Base-by-base conservation (phyloP, 2,329 filamentous ascomycete species). In the Calonectria ilicicola region DNA sequence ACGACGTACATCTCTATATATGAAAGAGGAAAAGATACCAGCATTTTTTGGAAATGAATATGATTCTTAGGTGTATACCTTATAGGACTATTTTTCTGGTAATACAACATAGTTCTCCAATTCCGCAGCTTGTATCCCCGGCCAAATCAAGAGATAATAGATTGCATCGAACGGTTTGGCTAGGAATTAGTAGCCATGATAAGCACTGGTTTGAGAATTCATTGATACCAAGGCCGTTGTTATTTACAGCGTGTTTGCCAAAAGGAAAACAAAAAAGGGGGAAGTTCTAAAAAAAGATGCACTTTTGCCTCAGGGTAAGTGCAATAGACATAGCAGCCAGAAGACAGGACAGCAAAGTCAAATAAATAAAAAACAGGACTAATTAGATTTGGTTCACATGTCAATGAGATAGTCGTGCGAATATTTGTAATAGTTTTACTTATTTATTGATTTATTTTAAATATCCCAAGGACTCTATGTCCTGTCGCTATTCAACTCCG, bases 401-500 rank as follows among this genome's bases (percentile, higher is more conserved):
- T n/a, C n/a, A 12, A 35, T 35, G 32, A 35, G 10, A 9, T 21
- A n/a, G n/a, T n/a, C n/a, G n/a, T n/a, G n/a, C n/a, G n/a, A n/a
- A n/a, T 32, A 32, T 32, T 32, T 32, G 29, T 47, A 5, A 69
- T 29, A 29, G 29, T 68, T 5, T 60, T 70, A 51, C 32, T 67
- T n/a, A 38, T 69, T 49, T 53, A 35, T 35, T 44, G 19, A 49
- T 65, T 51, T 56, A 46, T 70, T 70, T 60, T 40, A 49, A 65
- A 70, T 56, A 32, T 72, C 47, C 40, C 51, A 63, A 68, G 47
- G 64, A 38, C 49, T 51, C 40, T 64, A 38, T 17, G 49, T 68
- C 46, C 35, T 56, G 35, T 62, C 58, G 56, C 63, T 73, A 29
- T 67, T 65, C 44, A 72, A 71, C 67, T 69, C 72, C 63, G 49